Evolutionary conservation across 352 stramenopile genomes (phyloP), one percentile per base, ranked within the genome.

Genomic region (Aphanomyces euteiches): DNA sequence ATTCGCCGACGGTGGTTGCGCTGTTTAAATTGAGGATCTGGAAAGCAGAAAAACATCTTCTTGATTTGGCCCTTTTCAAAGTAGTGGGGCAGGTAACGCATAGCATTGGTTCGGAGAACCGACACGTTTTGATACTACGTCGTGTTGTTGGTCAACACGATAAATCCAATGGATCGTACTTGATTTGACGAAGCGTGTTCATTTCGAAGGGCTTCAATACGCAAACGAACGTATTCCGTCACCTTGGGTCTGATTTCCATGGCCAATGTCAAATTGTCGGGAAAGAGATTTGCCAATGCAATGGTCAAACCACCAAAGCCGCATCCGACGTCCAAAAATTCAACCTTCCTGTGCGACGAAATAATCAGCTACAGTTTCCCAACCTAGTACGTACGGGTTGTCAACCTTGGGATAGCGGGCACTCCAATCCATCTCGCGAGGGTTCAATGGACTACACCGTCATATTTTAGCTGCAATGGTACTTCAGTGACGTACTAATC

Each of bases 11-110:
- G 88, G 78, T 99, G 95, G 79, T 99, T 98, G 75, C 98, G 98
- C 67, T 89, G 83, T 80, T 99, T 99, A 77, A 99, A 99, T 78
- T 99, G 96, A 39, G 97, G 97, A 80, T 99, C 97, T 54, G 97
- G 96, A 80, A 99, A 99, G 78, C 96, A 99, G 81, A 99, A 98
- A 79, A 99, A 99, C 50, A 99, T 89, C 79, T 99, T 99, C 17
- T 87, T 78, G 15, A 99, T 80, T 71, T 94, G 87, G 3, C 84
- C 85, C 70, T 94, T 94, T 53, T 71, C 74, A 71, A 94, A 92
- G 77, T 92, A 94, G 69, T 94, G 84, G 50, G 87, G 84, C 57
- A 94, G 59, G 75, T 94, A 94, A 38, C 85, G 96, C 96, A 99
- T 99, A 6, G 95, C 93, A 76, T 99, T 99, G 12, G 92, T 98